These are phyloP conservation scores for Rosa lucieae DNA, from an alignment of 306 rosid genomes.

Conservation along the genomic window DNA sequence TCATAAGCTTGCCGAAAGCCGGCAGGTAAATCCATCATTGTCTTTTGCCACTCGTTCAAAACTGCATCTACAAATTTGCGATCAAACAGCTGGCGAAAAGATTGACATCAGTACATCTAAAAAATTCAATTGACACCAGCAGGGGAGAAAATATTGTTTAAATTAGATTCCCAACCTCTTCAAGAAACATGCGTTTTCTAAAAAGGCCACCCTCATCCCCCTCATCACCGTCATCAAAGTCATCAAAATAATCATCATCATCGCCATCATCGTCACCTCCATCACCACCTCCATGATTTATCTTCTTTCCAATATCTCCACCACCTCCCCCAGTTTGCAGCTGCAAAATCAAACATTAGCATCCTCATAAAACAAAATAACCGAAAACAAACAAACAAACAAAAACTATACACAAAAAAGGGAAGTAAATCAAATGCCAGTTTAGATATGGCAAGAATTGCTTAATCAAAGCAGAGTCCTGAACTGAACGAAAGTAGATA, in stretches of 20 bases:
- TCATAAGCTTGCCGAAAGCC: conserved; percentile 98
- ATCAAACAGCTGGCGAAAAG: conserved; percentile 76
- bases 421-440: too few relatives aligned
- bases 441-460: too few relatives aligned
- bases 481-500: too few relatives aligned
- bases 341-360: too few relatives aligned
- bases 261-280: conserved; percentile 95
- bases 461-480: too few relatives aligned
- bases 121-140: conserved; percentile 20
- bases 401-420: too few relatives aligned
- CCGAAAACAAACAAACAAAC: too few relatives aligned
- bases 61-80: conserved; percentile 93
- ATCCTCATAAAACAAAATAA: too few relatives aligned
- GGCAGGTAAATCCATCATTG: conserved; percentile 96
- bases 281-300: conserved; percentile 92
- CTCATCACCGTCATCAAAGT: conserved; percentile 94
- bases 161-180: conserved; percentile 65
- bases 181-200: conserved; percentile 77
- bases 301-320: conserved; percentile 86
- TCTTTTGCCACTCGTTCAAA: conserved; percentile 90
- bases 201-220: conserved; percentile 98
- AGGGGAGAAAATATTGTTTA: conserved; percentile 8
- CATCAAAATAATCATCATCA: conserved; percentile 96
- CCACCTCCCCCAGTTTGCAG: too few relatives aligned
- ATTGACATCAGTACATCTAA: conserved; percentile 14